These are phyloP conservation scores for Trichoderma atrobrunneum DNA, from an alignment of 2,329 filamentous ascomycete species.

Conservation along the genomic window DNA sequence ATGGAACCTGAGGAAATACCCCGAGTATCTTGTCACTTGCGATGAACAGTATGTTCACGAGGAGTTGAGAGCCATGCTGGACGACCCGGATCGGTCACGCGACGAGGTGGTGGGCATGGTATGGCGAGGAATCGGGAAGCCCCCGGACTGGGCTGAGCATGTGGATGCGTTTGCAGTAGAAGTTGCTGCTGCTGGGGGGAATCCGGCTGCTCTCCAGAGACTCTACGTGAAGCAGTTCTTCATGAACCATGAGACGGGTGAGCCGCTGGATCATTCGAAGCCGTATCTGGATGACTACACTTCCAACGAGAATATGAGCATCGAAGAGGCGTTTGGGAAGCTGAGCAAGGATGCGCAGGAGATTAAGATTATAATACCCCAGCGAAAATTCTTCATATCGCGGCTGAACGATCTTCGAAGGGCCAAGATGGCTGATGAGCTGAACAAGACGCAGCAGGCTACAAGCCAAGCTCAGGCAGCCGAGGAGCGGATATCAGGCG, in stretches of 20 bases:
- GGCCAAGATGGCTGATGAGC: slow-evolving; percentile 50
- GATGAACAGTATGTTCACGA: slow-evolving; percentile 31
- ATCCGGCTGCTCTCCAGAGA: slow-evolving; percentile 35
- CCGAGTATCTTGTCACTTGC: slow-evolving; percentile 37
- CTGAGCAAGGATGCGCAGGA: slow-evolving; percentile 34
- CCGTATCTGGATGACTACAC: slow-evolving; percentile 41
- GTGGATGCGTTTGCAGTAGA: slow-evolving; percentile 36
- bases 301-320: slow-evolving; percentile 26
- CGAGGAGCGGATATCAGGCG: slow-evolving; percentile 29
- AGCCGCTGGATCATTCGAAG: slow-evolving; percentile 33
- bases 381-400: slow-evolving; percentile 38
- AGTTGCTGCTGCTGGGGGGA: slow-evolving; percentile 32
- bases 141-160: slow-evolving; percentile 31
- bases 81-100: slow-evolving; percentile 38
- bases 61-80: slow-evolving; percentile 36
- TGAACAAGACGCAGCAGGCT: slow-evolving; percentile 39
- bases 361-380: slow-evolving; percentile 31
- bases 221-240: slow-evolving; percentile 45
- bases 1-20: slow-evolving; percentile 40
- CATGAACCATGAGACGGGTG: slow-evolving; percentile 35
- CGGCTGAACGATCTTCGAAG: slow-evolving; percentile 47
- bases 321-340: slow-evolving; percentile 36
- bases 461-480: slow-evolving; percentile 35
- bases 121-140: slow-evolving; percentile 37
- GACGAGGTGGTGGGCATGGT: slow-evolving; percentile 38